These are phyloP conservation scores for Fusarium brachygibbosum DNA, from an alignment of 2,329 filamentous ascomycete species.

Conservation along the genomic window DNA sequence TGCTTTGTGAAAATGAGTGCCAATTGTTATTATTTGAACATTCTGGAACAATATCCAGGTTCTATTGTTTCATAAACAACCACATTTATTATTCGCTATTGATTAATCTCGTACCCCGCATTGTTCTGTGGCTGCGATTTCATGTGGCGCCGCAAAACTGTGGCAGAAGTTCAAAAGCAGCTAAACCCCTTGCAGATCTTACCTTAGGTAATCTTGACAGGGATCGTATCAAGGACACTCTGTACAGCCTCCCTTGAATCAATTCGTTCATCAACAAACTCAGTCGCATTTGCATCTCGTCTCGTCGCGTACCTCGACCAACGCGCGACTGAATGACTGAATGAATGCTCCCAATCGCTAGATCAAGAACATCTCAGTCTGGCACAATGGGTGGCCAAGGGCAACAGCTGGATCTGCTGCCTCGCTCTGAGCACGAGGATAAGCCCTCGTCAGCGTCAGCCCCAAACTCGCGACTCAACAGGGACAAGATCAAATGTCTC, in stretches of 20 bases:
- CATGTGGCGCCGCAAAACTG: background rate
- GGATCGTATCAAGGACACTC: conserved; percentile 35
- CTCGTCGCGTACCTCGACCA: background rate
- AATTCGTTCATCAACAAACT: conserved; percentile 9
- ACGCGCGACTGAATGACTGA: background rate
- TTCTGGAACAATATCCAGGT: too few relatives aligned
- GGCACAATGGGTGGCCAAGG: conserved; percentile 36
- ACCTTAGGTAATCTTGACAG: conserved; percentile 24
- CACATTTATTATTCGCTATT: too few relatives aligned
- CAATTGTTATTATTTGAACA: too few relatives aligned
- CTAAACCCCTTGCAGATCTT: conserved; percentile 26
- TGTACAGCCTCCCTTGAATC: conserved; percentile 30
- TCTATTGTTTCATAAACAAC: too few relatives aligned
- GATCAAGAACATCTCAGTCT: conserved; percentile 34
- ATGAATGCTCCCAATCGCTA: conserved; percentile 40
- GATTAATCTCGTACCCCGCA: background rate
- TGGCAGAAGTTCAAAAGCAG: background rate
- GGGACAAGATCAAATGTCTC: conserved; percentile 57
- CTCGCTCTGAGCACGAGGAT: conserved; percentile 32
- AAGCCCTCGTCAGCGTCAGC: conserved; percentile 27
- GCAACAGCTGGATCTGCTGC: conserved; percentile 36
- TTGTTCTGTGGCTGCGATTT: background rate
- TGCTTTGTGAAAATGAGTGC: too few relatives aligned
- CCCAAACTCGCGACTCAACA: conserved; percentile 18
- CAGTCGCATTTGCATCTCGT: background rate